Base-by-base conservation (phyloP, 768 basidiomycete genomes). In the Boletales sp. region DNA sequence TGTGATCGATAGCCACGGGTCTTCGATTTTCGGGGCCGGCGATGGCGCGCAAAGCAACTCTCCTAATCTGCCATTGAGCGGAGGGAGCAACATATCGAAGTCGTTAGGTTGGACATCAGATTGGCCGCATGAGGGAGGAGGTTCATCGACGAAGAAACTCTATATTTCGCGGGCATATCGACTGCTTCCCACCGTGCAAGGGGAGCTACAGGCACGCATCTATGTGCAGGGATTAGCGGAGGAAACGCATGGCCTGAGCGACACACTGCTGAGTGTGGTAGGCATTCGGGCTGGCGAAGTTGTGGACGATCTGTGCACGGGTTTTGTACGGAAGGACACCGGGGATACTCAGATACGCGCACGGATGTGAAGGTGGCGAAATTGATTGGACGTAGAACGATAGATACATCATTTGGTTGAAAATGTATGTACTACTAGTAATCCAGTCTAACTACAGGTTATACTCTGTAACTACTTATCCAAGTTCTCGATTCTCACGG, bases 241-340 rank as follows among this genome's bases (percentile, higher is more conserved):
- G 53, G 62, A 65, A 43, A 71, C 70, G 10, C 72, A 73, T 43
- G 72, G 72, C 4, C 57, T 73, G 44, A 67, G 66, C 40, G 72
- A 81, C 51, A 78, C 77, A 11, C 57, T 82, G 17, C 57, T 80
- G 50, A 80, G 76, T 50, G 72, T 75, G 14, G 43, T 74, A 9
- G 69, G 72, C 18, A 57, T 73, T 34, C 65, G 76, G 40, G 73
- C 77, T 12, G 76, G 75, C 37, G 74, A 78, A 56, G 70, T 78
- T 8, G 64, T 77, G 15, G 67, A 60, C 10, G 77, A 78, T 59
- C 53, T 70, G 44, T 56, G 59, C 42, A 32, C 33, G 13, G 38
- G 49, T 41, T 32, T 57, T n/a, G 41, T 25, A 38, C 37, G 51
- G 19, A 37, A 17, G 11, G 46, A 39, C 14, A 12, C 15, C 6